phyloP scores from a whole-genome alignment of 371 early-diverging fungal genomes.

The Haplosporangium sp. region DNA sequence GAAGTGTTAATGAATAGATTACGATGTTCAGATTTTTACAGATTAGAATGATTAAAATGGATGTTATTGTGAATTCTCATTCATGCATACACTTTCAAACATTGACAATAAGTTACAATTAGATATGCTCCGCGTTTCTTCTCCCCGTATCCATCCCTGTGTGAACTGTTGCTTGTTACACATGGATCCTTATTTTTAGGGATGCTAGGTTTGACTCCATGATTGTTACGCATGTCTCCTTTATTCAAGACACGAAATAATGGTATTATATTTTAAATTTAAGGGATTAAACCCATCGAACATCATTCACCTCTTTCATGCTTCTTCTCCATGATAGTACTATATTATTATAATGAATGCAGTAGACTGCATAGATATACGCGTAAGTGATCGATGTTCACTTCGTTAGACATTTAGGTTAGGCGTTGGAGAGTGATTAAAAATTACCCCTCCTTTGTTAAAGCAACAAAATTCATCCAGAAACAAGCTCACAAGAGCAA shows the following conservation, averaged over 20 bases:
- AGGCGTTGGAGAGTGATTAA: not conserved
- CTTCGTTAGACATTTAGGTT: no score
- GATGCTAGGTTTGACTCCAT: not conserved
- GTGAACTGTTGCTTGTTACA: not conserved
- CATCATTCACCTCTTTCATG: no score
- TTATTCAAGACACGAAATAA: not conserved
- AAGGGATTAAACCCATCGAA: no score
- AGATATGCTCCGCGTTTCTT: slow-evolving; percentile 6
- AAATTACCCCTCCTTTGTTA: not conserved
- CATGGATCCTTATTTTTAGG: slow-evolving; percentile 1
- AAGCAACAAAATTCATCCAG: no score
- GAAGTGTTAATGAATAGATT: not conserved
- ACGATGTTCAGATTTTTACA: not conserved
- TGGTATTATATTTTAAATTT: not conserved
- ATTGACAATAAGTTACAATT: not conserved
- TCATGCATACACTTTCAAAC: not conserved
- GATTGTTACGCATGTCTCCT: not conserved
- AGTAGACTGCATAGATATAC: no score
- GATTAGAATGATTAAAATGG: not conserved
- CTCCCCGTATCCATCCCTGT: not conserved
- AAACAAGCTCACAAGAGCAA: not conserved
- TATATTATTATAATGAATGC: no score
- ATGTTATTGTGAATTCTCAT: not conserved
- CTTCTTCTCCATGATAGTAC: no score
- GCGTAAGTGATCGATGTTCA: no score